These are phyloP conservation scores for Calocybe gangraenosa DNA, from an alignment of 768 basidiomycete genomes.

Conservation along the genomic window DNA sequence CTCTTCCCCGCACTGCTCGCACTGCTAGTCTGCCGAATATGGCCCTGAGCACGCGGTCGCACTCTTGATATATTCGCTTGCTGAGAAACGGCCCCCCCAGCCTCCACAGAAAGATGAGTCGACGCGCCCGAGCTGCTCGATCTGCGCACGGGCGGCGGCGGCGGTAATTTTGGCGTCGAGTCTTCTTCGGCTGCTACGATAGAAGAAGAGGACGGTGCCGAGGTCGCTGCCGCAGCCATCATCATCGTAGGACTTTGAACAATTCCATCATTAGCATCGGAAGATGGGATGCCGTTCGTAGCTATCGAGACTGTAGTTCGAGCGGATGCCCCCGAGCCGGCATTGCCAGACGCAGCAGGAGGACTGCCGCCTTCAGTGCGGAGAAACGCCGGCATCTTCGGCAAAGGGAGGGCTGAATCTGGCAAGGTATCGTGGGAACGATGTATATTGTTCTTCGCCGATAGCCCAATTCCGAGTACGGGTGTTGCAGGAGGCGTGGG, in stretches of 20 bases:
- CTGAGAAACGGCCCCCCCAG: neutral
- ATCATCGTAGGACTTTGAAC: no score
- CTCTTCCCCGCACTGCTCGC: conserved; percentile 5
- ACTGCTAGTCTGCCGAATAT: conserved; percentile 12
- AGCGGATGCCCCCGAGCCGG: no score
- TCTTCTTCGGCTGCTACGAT: no score
- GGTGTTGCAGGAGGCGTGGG: conserved; percentile 79
- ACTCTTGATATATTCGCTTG: conserved; percentile 2
- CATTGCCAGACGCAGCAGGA: no score
- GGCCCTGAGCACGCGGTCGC: conserved; percentile 4
- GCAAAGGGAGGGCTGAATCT: neutral
- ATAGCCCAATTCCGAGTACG: conserved; percentile 1
- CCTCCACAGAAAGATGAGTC: neutral
- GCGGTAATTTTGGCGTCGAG: neutral
- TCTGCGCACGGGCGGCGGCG: neutral
- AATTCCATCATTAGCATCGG: no score
- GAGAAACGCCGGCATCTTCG: neutral
- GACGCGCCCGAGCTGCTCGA: neutral
- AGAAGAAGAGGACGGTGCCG: no score
- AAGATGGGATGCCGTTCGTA: no score
- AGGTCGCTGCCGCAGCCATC: neutral
- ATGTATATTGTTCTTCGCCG: neutral
- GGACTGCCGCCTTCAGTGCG: neutral
- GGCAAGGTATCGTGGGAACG: neutral
- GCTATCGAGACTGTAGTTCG: no score